Conservation (phyloP, 306 rosid species). For the Betula pendula region DNA sequence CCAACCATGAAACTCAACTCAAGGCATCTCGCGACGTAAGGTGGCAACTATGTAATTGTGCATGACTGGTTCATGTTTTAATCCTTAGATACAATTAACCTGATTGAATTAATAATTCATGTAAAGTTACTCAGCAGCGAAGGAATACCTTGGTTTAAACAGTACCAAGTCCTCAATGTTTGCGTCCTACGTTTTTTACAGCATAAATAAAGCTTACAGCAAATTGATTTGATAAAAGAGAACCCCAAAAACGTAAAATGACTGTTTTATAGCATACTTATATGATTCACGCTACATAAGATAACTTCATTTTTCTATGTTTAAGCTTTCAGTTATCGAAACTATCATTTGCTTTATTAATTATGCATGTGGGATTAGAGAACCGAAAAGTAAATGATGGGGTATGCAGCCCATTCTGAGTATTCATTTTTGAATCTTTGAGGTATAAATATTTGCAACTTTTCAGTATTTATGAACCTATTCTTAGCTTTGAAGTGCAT, state of each 20-base stretch:
- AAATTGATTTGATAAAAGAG: conserved; percentile 1
- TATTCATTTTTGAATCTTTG: not conserved
- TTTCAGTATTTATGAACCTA: conserved; percentile 6
- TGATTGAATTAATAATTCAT: conserved; percentile 12
- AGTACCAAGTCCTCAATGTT: not conserved
- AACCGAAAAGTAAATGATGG: not conserved
- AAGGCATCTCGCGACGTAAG: conserved; percentile 99
- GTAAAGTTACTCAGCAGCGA: conserved; percentile 8
- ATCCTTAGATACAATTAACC: conserved; percentile 2
- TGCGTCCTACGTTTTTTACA: not conserved
- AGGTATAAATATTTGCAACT: not conserved
- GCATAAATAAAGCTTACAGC: not conserved
- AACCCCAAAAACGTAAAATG: not conserved
- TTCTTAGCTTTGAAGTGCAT: conserved; percentile 25
- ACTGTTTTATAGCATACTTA: not conserved
- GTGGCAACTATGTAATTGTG: conserved; percentile 78
- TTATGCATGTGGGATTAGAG: not conserved
- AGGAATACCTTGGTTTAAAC: conserved; percentile 11
- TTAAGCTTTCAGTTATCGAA: not conserved
- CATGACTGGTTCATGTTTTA: conserved; percentile 35
- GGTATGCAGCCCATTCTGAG: not conserved
- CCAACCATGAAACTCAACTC: conserved; percentile 73
- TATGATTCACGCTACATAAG: not conserved
- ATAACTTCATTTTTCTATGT: not conserved
- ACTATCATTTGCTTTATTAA: not conserved